Conservation (phyloP, 208 protist species). For the Crithidia bombi region DNA sequence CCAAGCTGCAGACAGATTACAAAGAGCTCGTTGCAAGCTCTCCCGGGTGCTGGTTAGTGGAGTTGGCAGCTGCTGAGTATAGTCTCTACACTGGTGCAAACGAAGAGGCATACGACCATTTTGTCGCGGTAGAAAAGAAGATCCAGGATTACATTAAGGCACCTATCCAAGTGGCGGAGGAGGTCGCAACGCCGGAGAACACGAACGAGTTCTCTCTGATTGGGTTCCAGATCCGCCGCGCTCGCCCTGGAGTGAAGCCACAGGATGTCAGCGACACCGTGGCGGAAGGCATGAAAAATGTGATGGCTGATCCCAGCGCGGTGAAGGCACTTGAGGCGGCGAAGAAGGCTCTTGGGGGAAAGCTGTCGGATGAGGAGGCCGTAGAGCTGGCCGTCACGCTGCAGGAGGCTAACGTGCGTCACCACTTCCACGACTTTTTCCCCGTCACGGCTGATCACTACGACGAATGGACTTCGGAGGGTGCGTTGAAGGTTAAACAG, state of each 20-base stretch:
- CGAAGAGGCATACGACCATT: slow-evolving; percentile 60
- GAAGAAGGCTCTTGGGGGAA: slow-evolving; percentile 60
- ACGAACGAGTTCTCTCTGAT: slow-evolving; percentile 67
- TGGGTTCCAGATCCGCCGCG: slow-evolving; percentile 63
- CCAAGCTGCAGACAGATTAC: slow-evolving; percentile 61
- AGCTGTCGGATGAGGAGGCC: slow-evolving; percentile 75
- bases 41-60: slow-evolving; percentile 78
- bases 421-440: slow-evolving; percentile 89
- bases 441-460: slow-evolving; percentile 55
- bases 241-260: slow-evolving; percentile 38
- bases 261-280: slow-evolving; percentile 43
- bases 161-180: slow-evolving; percentile 33
- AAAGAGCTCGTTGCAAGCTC: slow-evolving; percentile 57
- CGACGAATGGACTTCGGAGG: slow-evolving; percentile 61
- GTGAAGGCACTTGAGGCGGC: slow-evolving; percentile 37
- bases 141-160: slow-evolving; percentile 60
- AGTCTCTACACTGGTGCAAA: slow-evolving; percentile 72
- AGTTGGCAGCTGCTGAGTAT: slow-evolving; percentile 78
- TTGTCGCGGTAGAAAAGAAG: slow-evolving; percentile 60
- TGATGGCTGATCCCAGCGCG: slow-evolving; percentile 45
- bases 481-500: slow-evolving; percentile 36
- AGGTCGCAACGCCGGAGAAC: slow-evolving; percentile 64
- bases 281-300: slow-evolving; percentile 53
- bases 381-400: slow-evolving; percentile 70
- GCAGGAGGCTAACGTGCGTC: slow-evolving; percentile 64